Base-by-base conservation (phyloP, 306 rosid species). In the Oemleria cerasiformis region DNA sequence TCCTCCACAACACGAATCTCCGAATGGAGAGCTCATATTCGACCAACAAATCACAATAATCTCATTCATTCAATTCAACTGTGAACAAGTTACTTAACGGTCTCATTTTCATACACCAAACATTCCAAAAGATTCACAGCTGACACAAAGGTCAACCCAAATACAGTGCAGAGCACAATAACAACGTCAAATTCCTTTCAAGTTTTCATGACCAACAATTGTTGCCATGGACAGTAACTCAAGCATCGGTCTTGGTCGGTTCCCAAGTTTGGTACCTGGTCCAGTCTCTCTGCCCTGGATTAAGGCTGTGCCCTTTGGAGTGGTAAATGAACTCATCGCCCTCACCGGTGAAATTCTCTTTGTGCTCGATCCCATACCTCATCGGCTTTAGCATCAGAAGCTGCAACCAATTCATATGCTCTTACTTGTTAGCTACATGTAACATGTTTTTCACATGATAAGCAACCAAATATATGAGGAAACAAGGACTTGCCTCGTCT, bases 251-350 rank as follows among this genome's bases (percentile, higher is more conserved):
- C 74, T 86, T 91, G 84, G 92, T 70, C 42, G 82, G 87, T 68
- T 91, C 71, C 98, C 98, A 94, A 72, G 96, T 79, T 74, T 94
- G 98, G 82, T 87, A 89, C 74, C 92, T 88, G 62, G 97, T 94
- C 98, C 98, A 94, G 81, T 89, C 76, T 85, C 96, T 89, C 85
- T 94, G 96, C 67, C 95, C 97, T 10, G 92, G 91, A 82, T 94
- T 84, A 53, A 94, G 96, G 41, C 97, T 84, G 70, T 94, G 99
- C 47, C 99, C 99, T 82, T 91, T 94, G 80, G 97, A 94, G 74
- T 91, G 99, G 87, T 91, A 91, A 74, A 94, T 94, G 42, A 59
- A 75, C 70, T 87, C 86, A 20, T 94, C 97, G 15, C 99, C 99
- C 71, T 94, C 92, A 72, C 99, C 99, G 8, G 99, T 83, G 75